Conservation (phyloP, 306 rosid genomes). For the Cicer bijugum region DNA sequence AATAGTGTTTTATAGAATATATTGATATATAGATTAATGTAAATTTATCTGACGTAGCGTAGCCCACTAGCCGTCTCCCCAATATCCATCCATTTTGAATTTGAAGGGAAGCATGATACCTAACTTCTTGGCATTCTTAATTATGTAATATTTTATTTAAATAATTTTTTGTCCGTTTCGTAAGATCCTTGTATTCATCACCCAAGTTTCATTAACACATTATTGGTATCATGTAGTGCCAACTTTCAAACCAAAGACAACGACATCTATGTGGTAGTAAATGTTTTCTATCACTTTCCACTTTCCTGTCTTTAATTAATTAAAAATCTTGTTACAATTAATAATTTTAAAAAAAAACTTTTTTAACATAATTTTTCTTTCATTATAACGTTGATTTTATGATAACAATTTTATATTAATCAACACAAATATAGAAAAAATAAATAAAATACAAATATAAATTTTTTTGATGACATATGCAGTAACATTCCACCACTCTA, state of each 20-base stretch:
- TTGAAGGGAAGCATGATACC: constrained; percentile 43
- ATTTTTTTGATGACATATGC: no score
- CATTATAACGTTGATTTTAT: no score
- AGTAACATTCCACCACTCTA: no score
- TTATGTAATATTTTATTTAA: constrained; percentile 15
- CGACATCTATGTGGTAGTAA: not conserved
- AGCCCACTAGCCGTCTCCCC: not conserved
- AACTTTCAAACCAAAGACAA: constrained; percentile 40
- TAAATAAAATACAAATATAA: no score
- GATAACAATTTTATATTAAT: no score
- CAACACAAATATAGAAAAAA: no score
- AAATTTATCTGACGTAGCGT: not conserved
- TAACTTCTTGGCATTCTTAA: constrained; percentile 29
- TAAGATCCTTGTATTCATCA: constrained; percentile 6
- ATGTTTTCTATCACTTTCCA: constrained; percentile 22
- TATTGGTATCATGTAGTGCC: not conserved
- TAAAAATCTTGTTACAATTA: no score
- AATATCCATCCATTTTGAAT: constrained; percentile 40
- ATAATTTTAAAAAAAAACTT: no score
- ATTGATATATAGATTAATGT: not conserved
- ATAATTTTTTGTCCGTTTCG: constrained; percentile 20
- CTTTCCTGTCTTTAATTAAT: not conserved
- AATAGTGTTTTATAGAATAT: no score
- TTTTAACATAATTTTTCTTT: no score
- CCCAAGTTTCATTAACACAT: constrained; percentile 12